Percentiles rank a stretch among this genome's conserved stretches.
Evolutionary conservation across 805 yeast genomes (phyloP).

Genomic region (Candida railenensis): DNA sequence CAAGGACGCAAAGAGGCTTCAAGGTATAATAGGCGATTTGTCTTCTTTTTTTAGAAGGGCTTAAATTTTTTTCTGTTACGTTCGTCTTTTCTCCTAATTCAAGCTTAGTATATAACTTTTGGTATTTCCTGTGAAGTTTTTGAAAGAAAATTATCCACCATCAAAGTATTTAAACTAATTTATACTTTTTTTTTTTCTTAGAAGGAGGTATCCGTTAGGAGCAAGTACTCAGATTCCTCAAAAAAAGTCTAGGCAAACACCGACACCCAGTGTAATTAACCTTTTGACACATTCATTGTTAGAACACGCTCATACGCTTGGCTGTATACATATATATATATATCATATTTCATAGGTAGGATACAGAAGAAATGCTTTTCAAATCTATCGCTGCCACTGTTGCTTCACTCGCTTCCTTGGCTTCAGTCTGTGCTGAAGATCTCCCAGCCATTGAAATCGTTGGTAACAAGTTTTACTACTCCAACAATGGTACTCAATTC

Average conservation of each 20-base stretch:
- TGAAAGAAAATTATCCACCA: not conserved
- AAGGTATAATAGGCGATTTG: not conserved
- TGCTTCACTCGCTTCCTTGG: conserved; percentile 16
- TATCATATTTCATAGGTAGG: too few relatives aligned
- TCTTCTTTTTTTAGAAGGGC: not conserved
- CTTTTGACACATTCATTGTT: conserved; percentile 5
- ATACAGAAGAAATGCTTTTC: conserved; percentile 27
- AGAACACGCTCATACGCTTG: not conserved
- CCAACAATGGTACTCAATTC: conserved; percentile 78
- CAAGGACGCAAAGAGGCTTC: not conserved
- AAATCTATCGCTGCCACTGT: conserved; percentile 28
- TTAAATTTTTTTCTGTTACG: not conserved
- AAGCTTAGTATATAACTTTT: not conserved
- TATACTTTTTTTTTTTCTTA: too few relatives aligned
- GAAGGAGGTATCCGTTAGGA: not conserved
- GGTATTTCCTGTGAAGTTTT: not conserved
- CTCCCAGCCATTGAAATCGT: conserved; percentile 65
- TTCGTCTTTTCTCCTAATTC: not conserved
- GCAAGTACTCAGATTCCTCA: not conserved
- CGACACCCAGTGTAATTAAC: not conserved
- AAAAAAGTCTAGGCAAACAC: not conserved
- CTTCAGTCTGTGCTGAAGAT: conserved; percentile 9
- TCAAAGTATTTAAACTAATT: not conserved
- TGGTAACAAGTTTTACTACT: conserved; percentile 75
- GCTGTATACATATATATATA: too few relatives aligned